Base-by-base conservation (phyloP, 139 green algal species). In the Zygnema circumcarinatum region DNA sequence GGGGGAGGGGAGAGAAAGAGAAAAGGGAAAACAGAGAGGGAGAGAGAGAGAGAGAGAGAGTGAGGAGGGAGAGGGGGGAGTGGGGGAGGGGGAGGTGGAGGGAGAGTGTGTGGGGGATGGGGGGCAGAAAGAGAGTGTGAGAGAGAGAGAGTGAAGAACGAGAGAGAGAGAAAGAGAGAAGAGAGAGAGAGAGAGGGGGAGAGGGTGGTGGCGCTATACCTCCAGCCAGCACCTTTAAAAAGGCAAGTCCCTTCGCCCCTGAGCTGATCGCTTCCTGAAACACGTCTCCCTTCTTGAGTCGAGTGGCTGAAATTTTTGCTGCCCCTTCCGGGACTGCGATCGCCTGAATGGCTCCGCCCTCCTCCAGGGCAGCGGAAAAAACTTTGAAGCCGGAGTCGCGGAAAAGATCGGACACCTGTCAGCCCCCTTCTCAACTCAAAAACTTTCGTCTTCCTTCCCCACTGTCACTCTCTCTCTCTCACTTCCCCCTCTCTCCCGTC, bases 301-400 rank as follows among this genome's bases (percentile, higher is more conserved):
- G 78, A 38, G 78, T 83, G 39, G 91, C 90, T 86, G 91, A 95
- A 72, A 99, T 94, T 21, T 92, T 91, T 38, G 92, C 89, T 47
- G 96, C 95, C 42, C 97, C 92, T 32, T 85, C 87, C 0, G 95
- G 94, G 52, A 99, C 90, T 0, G 91, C 62, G 38, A 98, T 92
- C 22, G 92, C 95, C 89, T 98, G 97, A 21, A 99, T 95, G 29
- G 90, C 92, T 42, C 95, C 95, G 22, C 96, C 85, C 0, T 69
- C 62, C 25, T 84, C 91, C 22, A 96, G 76, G 1, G 95, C 95
- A 2, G 74, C 83, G 0, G 94, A 73, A 91, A 99, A 98, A 33
- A 98, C 94, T 92, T 93, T 94, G 93, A 98, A 98, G 22, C 74
- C 84, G 74, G 92, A 96, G 76, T 79, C 94, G 7, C 31, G 36